These are phyloP conservation scores for Ballota nigra DNA, from an alignment of 257 asterid species.

Conservation along the genomic window DNA sequence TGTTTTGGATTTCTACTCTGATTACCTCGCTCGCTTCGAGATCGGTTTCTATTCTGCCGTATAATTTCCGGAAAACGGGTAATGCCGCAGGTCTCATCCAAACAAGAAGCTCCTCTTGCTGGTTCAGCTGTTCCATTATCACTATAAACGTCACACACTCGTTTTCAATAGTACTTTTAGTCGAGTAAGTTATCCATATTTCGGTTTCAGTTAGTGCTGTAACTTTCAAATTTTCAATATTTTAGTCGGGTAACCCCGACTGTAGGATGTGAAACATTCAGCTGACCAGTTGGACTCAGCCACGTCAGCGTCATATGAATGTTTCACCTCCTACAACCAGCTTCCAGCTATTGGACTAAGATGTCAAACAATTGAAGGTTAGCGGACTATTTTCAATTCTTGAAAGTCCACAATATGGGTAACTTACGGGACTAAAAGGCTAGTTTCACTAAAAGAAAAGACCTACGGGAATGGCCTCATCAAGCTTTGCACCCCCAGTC, in stretches of 20 bases:
- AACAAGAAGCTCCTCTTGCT: slow-evolving; percentile 91
- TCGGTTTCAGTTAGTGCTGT: no score
- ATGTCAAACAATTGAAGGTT: no score
- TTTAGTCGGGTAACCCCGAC: no score
- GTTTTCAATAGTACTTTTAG: no score
- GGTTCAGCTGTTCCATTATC: slow-evolving; percentile 51
- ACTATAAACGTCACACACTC: background rate
- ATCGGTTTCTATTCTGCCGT: slow-evolving; percentile 73
- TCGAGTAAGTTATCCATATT: no score
- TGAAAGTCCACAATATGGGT: background rate
- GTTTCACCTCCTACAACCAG: no score
- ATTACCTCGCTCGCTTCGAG: slow-evolving; percentile 63
- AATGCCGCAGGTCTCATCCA: slow-evolving; percentile 97
- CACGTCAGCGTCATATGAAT: no score
- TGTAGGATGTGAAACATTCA: no score
- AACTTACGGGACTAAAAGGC: background rate
- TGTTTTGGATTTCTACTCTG: slow-evolving; percentile 64
- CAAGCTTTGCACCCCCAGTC: slow-evolving; percentile 70
- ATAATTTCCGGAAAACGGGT: slow-evolving; percentile 80
- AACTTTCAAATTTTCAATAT: no score
- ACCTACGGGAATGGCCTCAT: slow-evolving; percentile 67
- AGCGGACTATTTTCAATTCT: no score
- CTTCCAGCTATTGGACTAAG: no score
- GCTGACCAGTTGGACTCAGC: no score
- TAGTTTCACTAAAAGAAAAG: background rate